phyloP scores from a whole-genome alignment of 768 basidiomycete species.

The Neoboletus brunneissimus region DNA sequence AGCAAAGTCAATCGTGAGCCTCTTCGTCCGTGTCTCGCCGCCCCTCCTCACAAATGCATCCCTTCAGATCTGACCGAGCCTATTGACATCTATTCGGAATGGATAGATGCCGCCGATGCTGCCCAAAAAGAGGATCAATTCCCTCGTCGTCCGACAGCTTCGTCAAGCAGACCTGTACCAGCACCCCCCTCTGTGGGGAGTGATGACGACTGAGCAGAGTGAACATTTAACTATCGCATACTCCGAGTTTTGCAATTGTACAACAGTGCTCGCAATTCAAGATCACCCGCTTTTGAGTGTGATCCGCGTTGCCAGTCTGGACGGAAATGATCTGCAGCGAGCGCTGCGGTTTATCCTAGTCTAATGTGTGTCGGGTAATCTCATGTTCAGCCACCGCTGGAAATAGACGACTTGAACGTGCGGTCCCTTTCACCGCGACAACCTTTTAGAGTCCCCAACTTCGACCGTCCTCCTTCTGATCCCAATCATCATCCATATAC shows the following conservation, averaged over 20 bases:
- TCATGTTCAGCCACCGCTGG: conserved; percentile 30
- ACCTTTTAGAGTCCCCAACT: neutral
- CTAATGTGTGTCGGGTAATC: neutral
- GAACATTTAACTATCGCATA: conserved; percentile 4
- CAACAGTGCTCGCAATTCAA: conserved; percentile 13
- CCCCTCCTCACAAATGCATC: conserved; percentile 15
- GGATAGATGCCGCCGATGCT: conserved; percentile 87
- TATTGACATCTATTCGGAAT: conserved; percentile 87
- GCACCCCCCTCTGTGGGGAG: conserved; percentile 39
- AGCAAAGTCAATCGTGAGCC: conserved; percentile 81
- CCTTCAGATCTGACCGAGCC: conserved; percentile 77
- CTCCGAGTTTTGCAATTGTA: conserved; percentile 19
- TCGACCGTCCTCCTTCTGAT: conserved; percentile 6
- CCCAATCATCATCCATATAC: conserved; percentile 11
- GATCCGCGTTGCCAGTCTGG: conserved; percentile 4
- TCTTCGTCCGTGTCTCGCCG: neutral
- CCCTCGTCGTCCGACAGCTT: conserved; percentile 48
- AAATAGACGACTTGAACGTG: conserved; percentile 18
- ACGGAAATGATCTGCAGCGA: conserved; percentile 9
- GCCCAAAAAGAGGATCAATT: conserved; percentile 63
- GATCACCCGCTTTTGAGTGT: neutral
- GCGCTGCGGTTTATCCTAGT: neutral
- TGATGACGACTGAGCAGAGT: conserved; percentile 40
- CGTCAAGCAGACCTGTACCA: conserved; percentile 47
- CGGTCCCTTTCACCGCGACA: conserved; percentile 22